Conservation (phyloP, 345 rosid genomes). For the Syzygium grande region DNA sequence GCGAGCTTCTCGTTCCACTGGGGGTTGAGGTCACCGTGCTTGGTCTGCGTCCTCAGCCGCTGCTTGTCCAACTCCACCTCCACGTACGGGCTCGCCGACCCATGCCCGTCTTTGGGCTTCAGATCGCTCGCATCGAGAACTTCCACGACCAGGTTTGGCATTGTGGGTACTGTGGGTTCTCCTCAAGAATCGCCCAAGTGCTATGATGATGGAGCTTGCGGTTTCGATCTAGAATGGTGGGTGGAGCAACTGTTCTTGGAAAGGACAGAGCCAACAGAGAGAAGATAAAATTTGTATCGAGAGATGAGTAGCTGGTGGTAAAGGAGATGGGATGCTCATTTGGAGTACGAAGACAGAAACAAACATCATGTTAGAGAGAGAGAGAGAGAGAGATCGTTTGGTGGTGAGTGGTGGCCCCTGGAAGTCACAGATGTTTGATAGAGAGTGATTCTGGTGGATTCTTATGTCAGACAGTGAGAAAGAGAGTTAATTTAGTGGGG, state of each 20-base stretch:
- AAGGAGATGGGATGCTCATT: not conserved
- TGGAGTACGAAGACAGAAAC: not conserved
- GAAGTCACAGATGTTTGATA: not conserved
- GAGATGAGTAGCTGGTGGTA: not conserved
- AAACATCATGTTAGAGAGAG: not conserved
- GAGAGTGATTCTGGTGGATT: not conserved
- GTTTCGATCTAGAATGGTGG: not conserved
- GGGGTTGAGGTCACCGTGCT: slow-evolving; percentile 6
- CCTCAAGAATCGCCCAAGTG: not conserved
- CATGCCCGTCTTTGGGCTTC: slow-evolving; percentile 19
- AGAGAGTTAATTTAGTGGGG: not conserved
- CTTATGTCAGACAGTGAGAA: not conserved
- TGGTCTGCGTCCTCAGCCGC: not conserved
- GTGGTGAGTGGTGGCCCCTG: not conserved
- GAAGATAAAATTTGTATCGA: too few species aligned
- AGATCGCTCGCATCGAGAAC: slow-evolving; percentile 13
- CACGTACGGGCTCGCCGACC: slow-evolving; percentile 14
- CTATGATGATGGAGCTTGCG: not conserved
- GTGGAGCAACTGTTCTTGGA: not conserved
- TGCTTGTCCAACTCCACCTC: slow-evolving; percentile 11
- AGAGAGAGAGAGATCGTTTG: not conserved
- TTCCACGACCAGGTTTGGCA: slow-evolving; percentile 11
- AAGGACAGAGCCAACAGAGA: not conserved
- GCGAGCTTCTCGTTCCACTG: slow-evolving; percentile 12
- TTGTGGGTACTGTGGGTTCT: not conserved